Percentiles rank a stretch among this genome's conserved stretches.
Conservation (phyloP, 805 yeast species). For the Candida caryicola region DNA sequence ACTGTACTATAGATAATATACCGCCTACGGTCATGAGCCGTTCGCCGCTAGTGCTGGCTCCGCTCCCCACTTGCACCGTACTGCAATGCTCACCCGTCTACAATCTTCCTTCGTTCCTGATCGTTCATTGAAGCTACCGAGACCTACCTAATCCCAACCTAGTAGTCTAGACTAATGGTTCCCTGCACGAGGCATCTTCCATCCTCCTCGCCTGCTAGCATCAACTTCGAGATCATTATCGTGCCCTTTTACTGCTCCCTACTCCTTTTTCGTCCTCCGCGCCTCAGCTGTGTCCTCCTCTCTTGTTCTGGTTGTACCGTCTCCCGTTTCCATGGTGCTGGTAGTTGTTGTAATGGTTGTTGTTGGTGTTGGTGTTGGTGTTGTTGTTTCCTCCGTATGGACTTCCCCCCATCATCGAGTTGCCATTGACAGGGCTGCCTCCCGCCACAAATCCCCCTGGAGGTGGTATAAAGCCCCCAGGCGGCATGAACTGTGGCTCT, state of each 20-base stretch:
- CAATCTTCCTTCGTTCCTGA: too few relatives aligned
- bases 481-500: constrained; percentile 32
- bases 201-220: not conserved
- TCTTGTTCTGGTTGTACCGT: constrained; percentile 11
- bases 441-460: constrained; percentile 25
- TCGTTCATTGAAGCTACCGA: too few relatives aligned
- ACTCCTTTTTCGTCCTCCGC: not conserved
- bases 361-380: constrained; percentile 7
- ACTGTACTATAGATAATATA: too few relatives aligned
- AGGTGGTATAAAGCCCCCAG: constrained; percentile 36
- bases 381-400: constrained; percentile 9
- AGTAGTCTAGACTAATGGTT: too few relatives aligned
- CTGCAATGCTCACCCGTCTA: too few relatives aligned
- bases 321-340: constrained; percentile 12
- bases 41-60: too few relatives aligned
- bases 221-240: not conserved
- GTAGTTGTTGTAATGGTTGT: constrained; percentile 3
- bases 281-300: constrained; percentile 10
- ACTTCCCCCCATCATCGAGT: constrained; percentile 19
- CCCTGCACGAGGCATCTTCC: too few relatives aligned
- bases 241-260: not conserved
- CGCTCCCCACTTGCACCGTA: too few relatives aligned
- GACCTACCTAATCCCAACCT: too few relatives aligned
- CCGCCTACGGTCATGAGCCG: too few relatives aligned
- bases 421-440: constrained; percentile 30